Conservation (phyloP, 257 asterid species). For the Gentiana dahurica region DNA sequence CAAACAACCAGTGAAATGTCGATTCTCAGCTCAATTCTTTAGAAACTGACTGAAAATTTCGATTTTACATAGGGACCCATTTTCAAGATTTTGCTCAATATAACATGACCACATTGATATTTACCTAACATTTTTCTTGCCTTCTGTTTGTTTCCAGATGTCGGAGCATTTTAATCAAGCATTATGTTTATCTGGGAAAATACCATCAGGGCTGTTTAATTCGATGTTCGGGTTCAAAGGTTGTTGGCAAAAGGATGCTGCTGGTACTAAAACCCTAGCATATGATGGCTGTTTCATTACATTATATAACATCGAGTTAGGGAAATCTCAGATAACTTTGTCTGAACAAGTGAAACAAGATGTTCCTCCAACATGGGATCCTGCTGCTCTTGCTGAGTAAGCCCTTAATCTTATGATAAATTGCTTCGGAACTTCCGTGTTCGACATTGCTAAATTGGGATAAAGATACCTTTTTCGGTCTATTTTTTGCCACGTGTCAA, state of each 20-base stretch:
- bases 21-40: too few relatives aligned
- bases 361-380: slow-evolving; percentile 84
- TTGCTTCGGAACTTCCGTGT: too few relatives aligned
- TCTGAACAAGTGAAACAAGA: slow-evolving; percentile 63
- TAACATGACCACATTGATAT: neutral
- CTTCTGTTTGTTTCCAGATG: slow-evolving; percentile 43
- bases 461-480: too few relatives aligned
- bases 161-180: slow-evolving; percentile 79
- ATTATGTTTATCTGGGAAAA: slow-evolving; percentile 68
- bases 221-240: slow-evolving; percentile 80
- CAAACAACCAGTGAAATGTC: too few relatives aligned
- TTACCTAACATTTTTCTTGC: neutral
- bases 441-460: too few relatives aligned
- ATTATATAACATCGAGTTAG: slow-evolving; percentile 76
- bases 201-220: slow-evolving; percentile 83
- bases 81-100: neutral
- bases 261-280: slow-evolving; percentile 71
- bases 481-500: too few relatives aligned
- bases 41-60: neutral
- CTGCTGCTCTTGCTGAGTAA: slow-evolving; percentile 85
- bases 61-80: neutral
- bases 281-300: slow-evolving; percentile 88
- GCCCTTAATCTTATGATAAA: slow-evolving; percentile 15
- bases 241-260: slow-evolving; percentile 86
- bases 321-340: slow-evolving; percentile 47